phyloP scores from a whole-genome alignment of 768 basidiomycete species.

The Leucosporidium yakuticum region DNA sequence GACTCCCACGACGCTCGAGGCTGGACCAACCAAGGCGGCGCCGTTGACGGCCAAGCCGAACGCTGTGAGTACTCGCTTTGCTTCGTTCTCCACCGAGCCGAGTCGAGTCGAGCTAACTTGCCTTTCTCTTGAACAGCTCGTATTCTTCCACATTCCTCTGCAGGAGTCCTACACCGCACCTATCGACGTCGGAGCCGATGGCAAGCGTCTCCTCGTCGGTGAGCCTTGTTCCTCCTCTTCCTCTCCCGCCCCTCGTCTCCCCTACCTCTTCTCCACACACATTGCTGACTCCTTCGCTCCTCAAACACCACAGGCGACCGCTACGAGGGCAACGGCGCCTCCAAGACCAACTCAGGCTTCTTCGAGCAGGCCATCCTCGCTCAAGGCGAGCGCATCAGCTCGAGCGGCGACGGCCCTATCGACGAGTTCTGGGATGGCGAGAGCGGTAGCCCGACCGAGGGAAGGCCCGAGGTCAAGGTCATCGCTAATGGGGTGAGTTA shows the following conservation, averaged over 20 bases:
- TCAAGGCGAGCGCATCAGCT: conserved; percentile 61
- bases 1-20: conserved; percentile 2
- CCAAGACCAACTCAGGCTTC: conserved; percentile 71
- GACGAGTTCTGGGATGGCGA: conserved; percentile 35
- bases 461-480: conserved; percentile 45
- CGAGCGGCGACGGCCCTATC: conserved; percentile 53
- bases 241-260: no score
- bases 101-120: neutral
- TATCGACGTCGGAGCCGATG: conserved; percentile 60
- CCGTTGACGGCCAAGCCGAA: conserved; percentile 78
- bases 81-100: neutral
- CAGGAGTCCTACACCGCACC: conserved; percentile 67
- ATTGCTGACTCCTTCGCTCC: no score
- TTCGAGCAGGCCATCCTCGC: conserved; percentile 71
- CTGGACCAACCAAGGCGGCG: conserved; percentile 4
- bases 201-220: conserved; percentile 65
- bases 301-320: conserved; percentile 40
- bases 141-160: conserved; percentile 97
- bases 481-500: conserved; percentile 63
- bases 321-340: conserved; percentile 56
- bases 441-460: conserved; percentile 11
- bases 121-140: conserved; percentile 49
- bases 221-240: conserved; percentile 26
- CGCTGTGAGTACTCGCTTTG: conserved; percentile 46
- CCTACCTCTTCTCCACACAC: no score